Percentiles rank a stretch among this genome's conserved stretches.
phyloP scores from a whole-genome alignment of 345 rosid species.

The Abelmoschus esculentus region DNA sequence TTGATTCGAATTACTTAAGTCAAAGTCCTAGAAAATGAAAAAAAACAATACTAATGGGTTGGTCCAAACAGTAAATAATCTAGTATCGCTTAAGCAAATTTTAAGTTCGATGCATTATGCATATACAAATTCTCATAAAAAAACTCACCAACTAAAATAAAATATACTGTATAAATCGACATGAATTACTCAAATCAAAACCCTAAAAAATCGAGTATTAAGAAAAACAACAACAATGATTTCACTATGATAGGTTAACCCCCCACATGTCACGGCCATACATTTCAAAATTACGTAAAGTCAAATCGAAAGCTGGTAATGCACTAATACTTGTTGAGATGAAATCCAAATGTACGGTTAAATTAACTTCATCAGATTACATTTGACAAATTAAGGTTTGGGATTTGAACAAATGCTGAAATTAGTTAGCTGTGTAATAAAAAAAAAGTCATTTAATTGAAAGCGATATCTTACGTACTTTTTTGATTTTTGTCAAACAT shows the following conservation, averaged over 20 bases:
- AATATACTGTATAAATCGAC: too few species aligned
- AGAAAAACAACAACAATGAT: background rate
- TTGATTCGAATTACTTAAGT: too few species aligned
- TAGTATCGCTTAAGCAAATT: too few species aligned
- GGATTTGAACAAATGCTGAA: background rate
- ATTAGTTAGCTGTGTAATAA: background rate
- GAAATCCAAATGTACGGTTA: background rate
- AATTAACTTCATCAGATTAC: background rate
- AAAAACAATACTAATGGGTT: too few species aligned
- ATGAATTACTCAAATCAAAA: too few species aligned
- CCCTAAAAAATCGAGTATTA: too few species aligned
- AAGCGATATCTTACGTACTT: slow-evolving; percentile 17
- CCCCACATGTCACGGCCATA: slow-evolving; percentile 23
- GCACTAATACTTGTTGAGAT: background rate
- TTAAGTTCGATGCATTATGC: too few species aligned
- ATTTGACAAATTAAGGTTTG: background rate
- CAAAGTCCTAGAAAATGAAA: too few species aligned
- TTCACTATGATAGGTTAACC: background rate
- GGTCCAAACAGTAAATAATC: too few species aligned
- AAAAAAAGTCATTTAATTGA: slow-evolving; percentile 8
- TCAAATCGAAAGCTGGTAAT: background rate
- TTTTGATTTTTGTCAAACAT: slow-evolving; percentile 24
- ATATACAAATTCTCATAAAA: too few species aligned
- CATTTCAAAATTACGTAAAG: background rate
- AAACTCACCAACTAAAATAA: too few species aligned